Percentiles rank a stretch among this genome's conserved stretches.
Conservation (phyloP, 1,139 yeast genomes). For the Taphrina flavorubra region DNA sequence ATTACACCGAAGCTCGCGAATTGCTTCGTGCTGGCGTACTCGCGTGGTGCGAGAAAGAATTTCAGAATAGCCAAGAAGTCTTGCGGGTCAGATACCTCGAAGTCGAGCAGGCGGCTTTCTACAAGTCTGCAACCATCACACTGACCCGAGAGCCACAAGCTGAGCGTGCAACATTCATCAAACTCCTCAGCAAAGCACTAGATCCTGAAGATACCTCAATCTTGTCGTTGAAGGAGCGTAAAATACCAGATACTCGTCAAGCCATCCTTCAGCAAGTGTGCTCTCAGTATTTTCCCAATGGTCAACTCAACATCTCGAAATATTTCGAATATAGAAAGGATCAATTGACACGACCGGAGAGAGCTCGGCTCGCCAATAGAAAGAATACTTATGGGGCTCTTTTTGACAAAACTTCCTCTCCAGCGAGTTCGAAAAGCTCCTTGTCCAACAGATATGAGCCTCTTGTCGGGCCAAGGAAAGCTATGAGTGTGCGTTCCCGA, state of each 20-base stretch:
- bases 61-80: constrained; percentile 8
- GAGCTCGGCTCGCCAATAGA: constrained; percentile 19
- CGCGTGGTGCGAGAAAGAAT: constrained; percentile 18
- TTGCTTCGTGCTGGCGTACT: constrained; percentile 27
- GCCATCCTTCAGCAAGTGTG: constrained; percentile 35
- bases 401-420: constrained; percentile 10
- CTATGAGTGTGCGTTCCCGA: not conserved
- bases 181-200: constrained; percentile 14
- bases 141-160: constrained; percentile 6
- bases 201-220: constrained; percentile 34
- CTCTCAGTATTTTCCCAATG: constrained; percentile 31
- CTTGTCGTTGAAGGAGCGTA: constrained; percentile 32
- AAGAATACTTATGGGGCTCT: constrained; percentile 14
- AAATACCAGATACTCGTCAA: constrained; percentile 7
- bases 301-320: constrained; percentile 10
- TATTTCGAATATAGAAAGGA: constrained; percentile 14
- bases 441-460: not conserved
- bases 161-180: constrained; percentile 9
- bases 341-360: constrained; percentile 27
- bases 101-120: constrained; percentile 8
- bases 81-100: constrained; percentile 5
- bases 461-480: not conserved
- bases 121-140: constrained; percentile 13
- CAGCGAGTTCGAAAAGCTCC: not conserved
- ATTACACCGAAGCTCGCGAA: constrained; percentile 23